These are phyloP conservation scores for Phialophora chinensis DNA, from an alignment of 2,329 filamentous ascomycete genomes.

Conservation along the genomic window DNA sequence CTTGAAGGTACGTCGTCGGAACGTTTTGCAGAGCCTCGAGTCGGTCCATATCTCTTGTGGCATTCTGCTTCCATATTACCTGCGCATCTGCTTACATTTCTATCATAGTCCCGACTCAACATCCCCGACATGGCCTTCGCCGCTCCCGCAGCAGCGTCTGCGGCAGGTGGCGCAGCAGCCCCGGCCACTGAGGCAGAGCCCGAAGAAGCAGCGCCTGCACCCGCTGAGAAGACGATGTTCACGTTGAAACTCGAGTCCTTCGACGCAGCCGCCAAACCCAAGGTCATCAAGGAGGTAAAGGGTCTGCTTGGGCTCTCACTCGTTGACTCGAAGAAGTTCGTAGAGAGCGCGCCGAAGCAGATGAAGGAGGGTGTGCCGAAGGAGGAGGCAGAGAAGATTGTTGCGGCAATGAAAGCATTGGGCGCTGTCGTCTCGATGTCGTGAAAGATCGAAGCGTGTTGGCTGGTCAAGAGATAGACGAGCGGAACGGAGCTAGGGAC, in stretches of 20 bases:
- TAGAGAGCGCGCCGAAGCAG: conserved; percentile 92
- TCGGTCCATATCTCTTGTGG: background rate
- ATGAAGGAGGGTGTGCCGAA: conserved; percentile 99
- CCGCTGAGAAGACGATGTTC: conserved; percentile 95
- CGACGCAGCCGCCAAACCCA: conserved; percentile 88
- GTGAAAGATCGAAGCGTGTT: conserved; percentile 54
- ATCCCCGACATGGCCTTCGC: conserved; percentile 97
- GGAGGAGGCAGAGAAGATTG: conserved; percentile 99
- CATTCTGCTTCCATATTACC: background rate
- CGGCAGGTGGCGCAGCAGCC: conserved; percentile 61
- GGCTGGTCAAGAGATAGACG: conserved; percentile 1
- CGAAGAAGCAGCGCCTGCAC: conserved; percentile 85
- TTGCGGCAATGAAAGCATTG: conserved; percentile 89
- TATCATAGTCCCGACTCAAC: conserved; percentile 80
- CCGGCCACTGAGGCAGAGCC: conserved; percentile 67
- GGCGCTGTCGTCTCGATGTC: conserved; percentile 92
- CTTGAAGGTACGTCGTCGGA: conserved; percentile 74
- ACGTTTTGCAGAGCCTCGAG: background rate
- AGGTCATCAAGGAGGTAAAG: conserved; percentile 99
- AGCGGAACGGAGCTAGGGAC: background rate
- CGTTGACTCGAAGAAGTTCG: conserved; percentile 99
- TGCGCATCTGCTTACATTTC: background rate
- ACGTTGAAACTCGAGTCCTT: conserved; percentile 92
- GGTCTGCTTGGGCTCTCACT: conserved; percentile 89
- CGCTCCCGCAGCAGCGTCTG: conserved; percentile 74